Conservation (phyloP, 2,329 filamentous ascomycete species). For the Neofusicoccum ribis region DNA sequence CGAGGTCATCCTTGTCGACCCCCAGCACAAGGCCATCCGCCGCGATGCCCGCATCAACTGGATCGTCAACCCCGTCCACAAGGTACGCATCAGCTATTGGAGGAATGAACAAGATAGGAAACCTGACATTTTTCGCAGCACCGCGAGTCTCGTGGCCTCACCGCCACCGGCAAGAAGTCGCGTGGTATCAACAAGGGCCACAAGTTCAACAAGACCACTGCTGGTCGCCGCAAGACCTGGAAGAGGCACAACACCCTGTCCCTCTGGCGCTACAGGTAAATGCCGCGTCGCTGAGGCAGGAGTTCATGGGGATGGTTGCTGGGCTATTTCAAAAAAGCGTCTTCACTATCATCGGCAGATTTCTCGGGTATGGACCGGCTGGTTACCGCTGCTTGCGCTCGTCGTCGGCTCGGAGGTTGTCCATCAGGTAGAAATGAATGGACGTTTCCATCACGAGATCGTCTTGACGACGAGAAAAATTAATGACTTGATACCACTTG, state of each 20-base stretch:
- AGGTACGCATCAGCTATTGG: slow-evolving; percentile 48
- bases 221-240: slow-evolving; percentile 99
- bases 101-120: not conserved
- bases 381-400: slow-evolving; percentile 10
- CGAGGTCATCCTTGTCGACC: slow-evolving; percentile 99
- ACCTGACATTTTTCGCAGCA: slow-evolving; percentile 57
- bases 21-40: slow-evolving; percentile 99
- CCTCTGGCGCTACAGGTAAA: slow-evolving; percentile 95
- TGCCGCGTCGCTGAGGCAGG: slow-evolving; percentile 25
- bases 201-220: slow-evolving; percentile 97
- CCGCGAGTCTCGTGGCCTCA: slow-evolving; percentile 96
- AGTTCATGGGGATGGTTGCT: slow-evolving; percentile 9
- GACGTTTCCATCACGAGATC: slow-evolving; percentile 15
- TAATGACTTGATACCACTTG: slow-evolving; percentile 18
- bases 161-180: slow-evolving; percentile 98
- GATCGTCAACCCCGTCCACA: slow-evolving; percentile 99
- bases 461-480: slow-evolving; percentile 6
- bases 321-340: slow-evolving; percentile 19
- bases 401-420: slow-evolving; percentile 11
- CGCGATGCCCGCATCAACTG: slow-evolving; percentile 99
- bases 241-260: slow-evolving; percentile 99
- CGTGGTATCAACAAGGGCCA: slow-evolving; percentile 99
- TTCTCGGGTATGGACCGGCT: slow-evolving; percentile 7
- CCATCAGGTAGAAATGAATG: slow-evolving; percentile 21
- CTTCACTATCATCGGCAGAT: slow-evolving; percentile 6